These are phyloP conservation scores for Strobilomyces dryophilus DNA, from an alignment of 768 basidiomycete genomes.

Conservation along the genomic window DNA sequence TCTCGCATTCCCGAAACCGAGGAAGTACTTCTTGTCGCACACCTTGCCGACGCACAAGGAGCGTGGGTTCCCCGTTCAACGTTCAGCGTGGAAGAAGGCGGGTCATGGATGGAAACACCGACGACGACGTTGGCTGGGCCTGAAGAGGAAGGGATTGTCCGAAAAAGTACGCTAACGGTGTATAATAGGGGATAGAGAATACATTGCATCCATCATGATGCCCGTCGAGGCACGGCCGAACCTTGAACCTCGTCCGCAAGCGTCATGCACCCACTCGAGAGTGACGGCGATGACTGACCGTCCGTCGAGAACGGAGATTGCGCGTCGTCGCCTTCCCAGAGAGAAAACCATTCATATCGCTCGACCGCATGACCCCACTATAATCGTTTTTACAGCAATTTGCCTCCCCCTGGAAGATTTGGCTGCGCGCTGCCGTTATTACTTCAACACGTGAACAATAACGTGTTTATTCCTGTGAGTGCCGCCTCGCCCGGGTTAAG, in stretches of 20 bases:
- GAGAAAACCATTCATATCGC: too few relatives aligned
- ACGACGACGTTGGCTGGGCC: slow-evolving; percentile 7
- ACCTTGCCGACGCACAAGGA: slow-evolving; percentile 27
- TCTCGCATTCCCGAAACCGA: slow-evolving; percentile 21
- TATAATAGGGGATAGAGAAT: slow-evolving; percentile 22
- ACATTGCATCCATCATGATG: background rate
- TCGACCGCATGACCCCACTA: too few relatives aligned
- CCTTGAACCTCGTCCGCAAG: slow-evolving; percentile 40
- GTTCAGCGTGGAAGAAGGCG: slow-evolving; percentile 21
- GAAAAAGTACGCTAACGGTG: slow-evolving; percentile 25
- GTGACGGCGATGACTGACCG: too few relatives aligned
- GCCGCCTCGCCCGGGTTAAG: too few relatives aligned
- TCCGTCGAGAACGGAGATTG: too few relatives aligned
- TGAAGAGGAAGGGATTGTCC: background rate
- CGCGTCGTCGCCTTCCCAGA: too few relatives aligned
- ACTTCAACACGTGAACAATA: too few relatives aligned
- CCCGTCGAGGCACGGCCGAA: slow-evolving; percentile 35
- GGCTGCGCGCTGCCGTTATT: too few relatives aligned
- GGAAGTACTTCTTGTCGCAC: slow-evolving; percentile 21
- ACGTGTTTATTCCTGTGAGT: too few relatives aligned
- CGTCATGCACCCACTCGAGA: too few relatives aligned
- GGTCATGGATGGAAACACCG: slow-evolving; percentile 19
- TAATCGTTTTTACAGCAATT: too few relatives aligned
- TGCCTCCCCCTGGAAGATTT: too few relatives aligned
- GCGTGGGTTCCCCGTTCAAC: slow-evolving; percentile 33